Evolutionary conservation across 306 rosid genomes (phyloP).

Genomic region (Cicer yamashitae): DNA sequence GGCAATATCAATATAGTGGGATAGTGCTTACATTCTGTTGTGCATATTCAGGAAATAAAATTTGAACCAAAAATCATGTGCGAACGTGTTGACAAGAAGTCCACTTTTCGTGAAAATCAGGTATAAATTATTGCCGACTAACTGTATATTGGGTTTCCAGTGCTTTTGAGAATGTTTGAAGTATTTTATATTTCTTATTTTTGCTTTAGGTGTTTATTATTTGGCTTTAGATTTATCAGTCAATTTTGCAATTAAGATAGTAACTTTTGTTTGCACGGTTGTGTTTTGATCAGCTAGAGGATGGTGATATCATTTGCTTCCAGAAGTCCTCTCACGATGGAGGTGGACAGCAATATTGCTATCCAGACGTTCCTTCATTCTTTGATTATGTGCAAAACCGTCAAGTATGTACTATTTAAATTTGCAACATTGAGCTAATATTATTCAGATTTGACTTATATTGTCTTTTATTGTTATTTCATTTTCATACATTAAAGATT

Average conservation of each 20-base stretch:
- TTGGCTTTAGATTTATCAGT: slow-evolving; percentile 4
- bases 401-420: slow-evolving; percentile 56
- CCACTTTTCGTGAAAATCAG: slow-evolving; percentile 74
- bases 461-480: too few species aligned
- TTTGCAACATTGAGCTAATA: background rate
- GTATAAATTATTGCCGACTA: slow-evolving; percentile 46
- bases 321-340: slow-evolving; percentile 63
- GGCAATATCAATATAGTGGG: background rate
- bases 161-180: background rate
- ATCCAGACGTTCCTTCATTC: slow-evolving; percentile 82
- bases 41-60: slow-evolving; percentile 74
- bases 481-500: too few species aligned
- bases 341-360: slow-evolving; percentile 60
- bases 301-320: slow-evolving; percentile 93
- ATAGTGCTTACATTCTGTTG: slow-evolving; percentile 27
- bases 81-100: slow-evolving; percentile 68
- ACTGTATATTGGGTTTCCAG: background rate
- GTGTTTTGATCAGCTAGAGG: slow-evolving; percentile 73
- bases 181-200: slow-evolving; percentile 27
- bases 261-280: slow-evolving; percentile 17
- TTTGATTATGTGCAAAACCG: slow-evolving; percentile 94
- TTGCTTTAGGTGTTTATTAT: background rate
- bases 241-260: background rate
- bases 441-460: too few species aligned
- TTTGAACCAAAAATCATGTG: slow-evolving; percentile 88